Evolutionary conservation across 371 early-diverging fungal species (phyloP).

Genomic region (Mortierella sp.): DNA sequence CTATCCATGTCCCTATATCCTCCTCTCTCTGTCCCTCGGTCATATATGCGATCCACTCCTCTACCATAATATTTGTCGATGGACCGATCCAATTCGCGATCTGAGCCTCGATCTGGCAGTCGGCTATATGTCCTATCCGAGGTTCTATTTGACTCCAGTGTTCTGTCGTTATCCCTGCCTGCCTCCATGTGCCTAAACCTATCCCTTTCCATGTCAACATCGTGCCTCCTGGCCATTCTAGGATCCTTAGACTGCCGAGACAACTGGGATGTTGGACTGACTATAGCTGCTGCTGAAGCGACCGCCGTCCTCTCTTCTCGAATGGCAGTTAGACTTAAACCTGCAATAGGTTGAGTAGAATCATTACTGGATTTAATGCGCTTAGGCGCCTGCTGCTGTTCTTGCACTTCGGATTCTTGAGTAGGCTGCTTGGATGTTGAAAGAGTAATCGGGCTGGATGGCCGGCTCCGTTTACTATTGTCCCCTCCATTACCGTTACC

Average conservation of each 20-base stretch:
- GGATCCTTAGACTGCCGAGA: background rate
- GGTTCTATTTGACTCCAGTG: slow-evolving; percentile 3
- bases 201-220: slow-evolving; percentile 8
- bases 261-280: background rate
- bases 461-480: slow-evolving; percentile 1
- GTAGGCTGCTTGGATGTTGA: slow-evolving; percentile 10
- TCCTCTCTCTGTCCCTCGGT: slow-evolving; percentile 8
- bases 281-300: background rate
- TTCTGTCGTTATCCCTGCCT: slow-evolving; percentile 2
- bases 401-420: slow-evolving; percentile 11
- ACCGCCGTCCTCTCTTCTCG: slow-evolving; percentile 21
- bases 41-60: slow-evolving; percentile 13
- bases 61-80: slow-evolving; percentile 14
- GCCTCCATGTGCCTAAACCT: background rate
- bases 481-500: background rate
- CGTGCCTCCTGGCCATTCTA: background rate
- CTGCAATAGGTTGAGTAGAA: background rate
- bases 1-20: slow-evolving; percentile 13
- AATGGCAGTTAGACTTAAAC: slow-evolving; percentile 32
- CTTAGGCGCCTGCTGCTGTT: slow-evolving; percentile 14
- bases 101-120: slow-evolving; percentile 10
- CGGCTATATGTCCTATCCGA: slow-evolving; percentile 1
- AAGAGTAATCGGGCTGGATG: slow-evolving; percentile 14
- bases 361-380: slow-evolving; percentile 19
- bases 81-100: background rate